phyloP scores from a whole-genome alignment of 2,329 filamentous ascomycete species.

The Didymellaceae sp. region DNA sequence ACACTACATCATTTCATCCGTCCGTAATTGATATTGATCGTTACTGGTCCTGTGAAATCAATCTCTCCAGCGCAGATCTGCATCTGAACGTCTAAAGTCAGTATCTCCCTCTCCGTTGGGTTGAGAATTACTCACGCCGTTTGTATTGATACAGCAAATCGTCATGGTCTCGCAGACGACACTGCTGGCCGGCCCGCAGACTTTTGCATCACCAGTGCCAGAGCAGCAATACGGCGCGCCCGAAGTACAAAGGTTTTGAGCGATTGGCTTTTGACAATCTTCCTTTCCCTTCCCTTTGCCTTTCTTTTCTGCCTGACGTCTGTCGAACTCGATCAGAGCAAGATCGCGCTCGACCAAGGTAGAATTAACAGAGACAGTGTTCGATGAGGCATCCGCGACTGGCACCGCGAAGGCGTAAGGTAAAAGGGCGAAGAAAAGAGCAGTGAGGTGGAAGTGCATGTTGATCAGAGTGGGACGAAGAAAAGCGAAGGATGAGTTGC shows the following conservation, averaged over 20 bases:
- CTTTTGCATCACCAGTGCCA: background rate
- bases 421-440: background rate
- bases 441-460: background rate
- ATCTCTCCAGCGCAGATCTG: slow-evolving; percentile 2
- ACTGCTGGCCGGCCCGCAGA: background rate
- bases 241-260: background rate
- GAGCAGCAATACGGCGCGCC: slow-evolving; percentile 1
- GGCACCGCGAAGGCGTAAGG: background rate
- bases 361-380: background rate
- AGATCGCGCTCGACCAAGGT: background rate
- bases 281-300: background rate
- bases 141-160: slow-evolving; percentile 3
- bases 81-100: background rate
- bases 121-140: background rate
- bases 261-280: slow-evolving; percentile 2
- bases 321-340: background rate
- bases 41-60: slow-evolving; percentile 2
- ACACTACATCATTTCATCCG: background rate
- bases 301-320: background rate
- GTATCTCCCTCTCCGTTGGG: background rate
- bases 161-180: background rate
- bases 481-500: background rate
- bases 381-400: background rate
- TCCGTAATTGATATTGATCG: slow-evolving; percentile 3
- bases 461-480: background rate